These are phyloP conservation scores for Pycnococcus provasolii DNA, from an alignment of 139 green algal genomes.

Conservation along the genomic window DNA sequence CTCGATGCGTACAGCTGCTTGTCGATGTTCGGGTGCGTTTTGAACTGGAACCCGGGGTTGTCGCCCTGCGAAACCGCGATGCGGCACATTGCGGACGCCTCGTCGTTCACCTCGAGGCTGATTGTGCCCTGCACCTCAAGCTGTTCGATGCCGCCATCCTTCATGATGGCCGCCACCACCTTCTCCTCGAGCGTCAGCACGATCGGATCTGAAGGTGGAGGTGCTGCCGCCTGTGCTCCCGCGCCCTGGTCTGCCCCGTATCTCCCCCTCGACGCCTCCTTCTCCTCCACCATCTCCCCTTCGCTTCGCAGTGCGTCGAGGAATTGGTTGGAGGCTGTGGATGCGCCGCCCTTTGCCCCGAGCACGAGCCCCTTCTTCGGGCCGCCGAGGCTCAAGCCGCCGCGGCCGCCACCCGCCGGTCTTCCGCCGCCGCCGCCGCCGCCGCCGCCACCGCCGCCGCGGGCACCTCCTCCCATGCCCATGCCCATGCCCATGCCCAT, in stretches of 20 bases:
- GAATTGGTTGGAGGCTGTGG: slow-evolving; percentile 54
- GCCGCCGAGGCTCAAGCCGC: slow-evolving; percentile 5
- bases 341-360: not conserved
- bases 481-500: slow-evolving; percentile 1
- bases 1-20: slow-evolving; percentile 68
- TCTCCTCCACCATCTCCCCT: slow-evolving; percentile 56
- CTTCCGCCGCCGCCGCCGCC: slow-evolving; percentile 14
- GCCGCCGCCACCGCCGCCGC: slow-evolving; percentile 19
- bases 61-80: slow-evolving; percentile 35
- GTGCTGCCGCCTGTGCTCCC: slow-evolving; percentile 2
- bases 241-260: not conserved
- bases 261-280: slow-evolving; percentile 36
- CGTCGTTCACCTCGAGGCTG: slow-evolving; percentile 59
- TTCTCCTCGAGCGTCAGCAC: slow-evolving; percentile 39
- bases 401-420: slow-evolving; percentile 12
- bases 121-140: slow-evolving; percentile 89
- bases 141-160: slow-evolving; percentile 83
- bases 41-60: slow-evolving; percentile 93
- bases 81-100: slow-evolving; percentile 54
- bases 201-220: slow-evolving; percentile 27
- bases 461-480: slow-evolving; percentile 3
- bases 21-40: slow-evolving; percentile 99
- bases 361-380: slow-evolving; percentile 24
- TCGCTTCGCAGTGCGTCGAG: slow-evolving; percentile 69
- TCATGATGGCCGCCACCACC: slow-evolving; percentile 57